Percentiles rank a stretch among this genome's conserved stretches.
Conservation (phyloP, 768 basidiomycete genomes). For the Termitomyces sp. region DNA sequence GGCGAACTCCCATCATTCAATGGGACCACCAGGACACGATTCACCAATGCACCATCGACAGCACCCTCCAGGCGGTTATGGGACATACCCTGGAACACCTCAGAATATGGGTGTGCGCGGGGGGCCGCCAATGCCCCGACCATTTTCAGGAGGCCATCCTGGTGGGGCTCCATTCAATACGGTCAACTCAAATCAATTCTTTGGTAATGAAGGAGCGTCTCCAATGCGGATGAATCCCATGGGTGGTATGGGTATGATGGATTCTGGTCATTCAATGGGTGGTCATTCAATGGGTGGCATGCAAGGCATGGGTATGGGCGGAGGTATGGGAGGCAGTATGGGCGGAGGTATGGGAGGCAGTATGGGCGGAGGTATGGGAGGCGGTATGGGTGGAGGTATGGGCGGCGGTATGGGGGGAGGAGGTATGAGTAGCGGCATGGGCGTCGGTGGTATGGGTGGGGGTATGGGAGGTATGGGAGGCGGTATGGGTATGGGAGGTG, state of each 20-base stretch:
- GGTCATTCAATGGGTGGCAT: slow-evolving; percentile 17
- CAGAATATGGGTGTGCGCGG: slow-evolving; percentile 24
- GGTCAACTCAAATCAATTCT: slow-evolving; percentile 27
- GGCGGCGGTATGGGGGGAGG: slow-evolving; percentile 14
- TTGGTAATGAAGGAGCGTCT: slow-evolving; percentile 23
- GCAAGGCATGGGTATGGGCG: slow-evolving; percentile 22
- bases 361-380: slow-evolving; percentile 13
- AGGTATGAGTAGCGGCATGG: neutral
- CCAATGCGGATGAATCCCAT: slow-evolving; percentile 33
- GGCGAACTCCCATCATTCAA: slow-evolving; percentile 22
- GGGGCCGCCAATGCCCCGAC: slow-evolving; percentile 22
- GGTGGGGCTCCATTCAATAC: slow-evolving; percentile 28
- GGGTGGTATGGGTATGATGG: slow-evolving; percentile 20
- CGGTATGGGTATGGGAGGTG: neutral
- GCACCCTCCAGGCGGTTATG: slow-evolving; percentile 24
- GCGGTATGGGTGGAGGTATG: slow-evolving; percentile 23
- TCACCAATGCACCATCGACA: slow-evolving; percentile 24
- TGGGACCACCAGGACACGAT: slow-evolving; percentile 22
- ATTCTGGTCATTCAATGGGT: slow-evolving; percentile 17
- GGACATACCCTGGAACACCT: slow-evolving; percentile 29
- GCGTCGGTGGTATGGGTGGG: neutral
- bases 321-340: slow-evolving; percentile 17
- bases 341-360: slow-evolving; percentile 19
- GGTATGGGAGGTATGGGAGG: neutral
- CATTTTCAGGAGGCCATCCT: slow-evolving; percentile 25